Percentiles rank a stretch among this genome's conserved stretches.
Evolutionary conservation across 225 moss, liverwort and hornwort genomes (phyloP).

Genomic region (Pseudoscleropodium purum): DNA sequence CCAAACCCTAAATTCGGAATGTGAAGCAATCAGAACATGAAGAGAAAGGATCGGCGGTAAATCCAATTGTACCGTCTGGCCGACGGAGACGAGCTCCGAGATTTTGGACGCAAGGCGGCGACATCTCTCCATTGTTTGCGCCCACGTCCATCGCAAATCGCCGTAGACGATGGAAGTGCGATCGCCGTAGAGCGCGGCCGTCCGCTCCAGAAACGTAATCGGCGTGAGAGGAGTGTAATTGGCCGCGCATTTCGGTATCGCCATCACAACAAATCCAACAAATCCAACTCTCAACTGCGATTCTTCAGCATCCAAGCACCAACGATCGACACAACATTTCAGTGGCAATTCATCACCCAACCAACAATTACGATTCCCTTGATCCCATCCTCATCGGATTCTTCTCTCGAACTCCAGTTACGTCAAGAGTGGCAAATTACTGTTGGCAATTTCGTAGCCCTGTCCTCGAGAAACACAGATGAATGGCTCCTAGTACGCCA

Average conservation of each 20-base stretch:
- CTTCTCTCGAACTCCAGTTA: background rate
- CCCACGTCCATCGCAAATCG: constrained; percentile 55
- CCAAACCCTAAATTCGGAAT: background rate
- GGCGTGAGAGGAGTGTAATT: constrained; percentile 56
- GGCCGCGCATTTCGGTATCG: constrained; percentile 27
- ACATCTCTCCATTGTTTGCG: constrained; percentile 60
- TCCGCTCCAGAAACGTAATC: constrained; percentile 51
- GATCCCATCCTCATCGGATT: background rate
- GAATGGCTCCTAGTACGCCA: too few species aligned
- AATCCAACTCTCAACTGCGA: background rate
- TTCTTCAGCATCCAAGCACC: background rate
- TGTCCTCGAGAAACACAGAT: background rate
- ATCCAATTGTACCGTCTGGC: constrained; percentile 21
- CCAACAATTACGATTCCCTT: background rate
- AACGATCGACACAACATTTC: background rate
- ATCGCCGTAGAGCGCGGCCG: constrained; percentile 38
- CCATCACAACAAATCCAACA: background rate
- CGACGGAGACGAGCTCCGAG: constrained; percentile 22
- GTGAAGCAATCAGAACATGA: background rate
- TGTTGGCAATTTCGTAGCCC: background rate
- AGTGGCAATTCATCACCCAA: background rate
- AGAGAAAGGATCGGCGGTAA: background rate
- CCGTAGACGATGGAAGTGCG: constrained; percentile 55
- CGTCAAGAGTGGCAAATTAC: background rate
- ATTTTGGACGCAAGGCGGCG: constrained; percentile 54